Conservation (phyloP, 148 eudicot genomes). For the Chenopodium quinoa region DNA sequence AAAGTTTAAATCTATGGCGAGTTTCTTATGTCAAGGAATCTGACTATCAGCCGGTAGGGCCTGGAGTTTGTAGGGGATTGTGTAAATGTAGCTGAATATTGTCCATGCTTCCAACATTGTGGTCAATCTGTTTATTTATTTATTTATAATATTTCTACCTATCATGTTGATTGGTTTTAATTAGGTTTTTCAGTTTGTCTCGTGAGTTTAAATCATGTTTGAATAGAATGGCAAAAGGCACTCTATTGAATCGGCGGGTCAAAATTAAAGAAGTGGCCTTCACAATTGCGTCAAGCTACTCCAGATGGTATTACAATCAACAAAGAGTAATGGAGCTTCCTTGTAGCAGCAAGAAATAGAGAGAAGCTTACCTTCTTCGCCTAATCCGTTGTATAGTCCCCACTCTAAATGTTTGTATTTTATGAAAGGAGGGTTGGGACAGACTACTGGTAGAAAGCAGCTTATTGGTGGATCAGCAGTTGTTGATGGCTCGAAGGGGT, state of each 20-base stretch:
- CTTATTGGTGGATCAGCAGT: conserved; percentile 58
- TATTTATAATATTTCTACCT: neutral
- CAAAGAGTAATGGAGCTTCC: conserved; percentile 64
- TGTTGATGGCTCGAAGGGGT: conserved; percentile 70
- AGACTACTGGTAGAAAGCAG: conserved; percentile 60
- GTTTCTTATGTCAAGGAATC: too few relatives aligned
- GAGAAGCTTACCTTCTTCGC: conserved; percentile 72
- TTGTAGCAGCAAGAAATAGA: conserved; percentile 87
- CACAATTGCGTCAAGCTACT: conserved; percentile 72
- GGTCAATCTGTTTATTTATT: too few relatives aligned
- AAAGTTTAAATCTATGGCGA: too few relatives aligned
- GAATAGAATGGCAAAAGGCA: conserved; percentile 95
- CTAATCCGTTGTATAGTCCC: conserved; percentile 68
- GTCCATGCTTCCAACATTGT: too few relatives aligned
- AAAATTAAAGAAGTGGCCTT: conserved; percentile 88
- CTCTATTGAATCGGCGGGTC: conserved; percentile 85
- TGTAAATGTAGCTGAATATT: too few relatives aligned
- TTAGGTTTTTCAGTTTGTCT: too few relatives aligned
- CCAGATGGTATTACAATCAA: conserved; percentile 62
- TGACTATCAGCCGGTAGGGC: too few relatives aligned
- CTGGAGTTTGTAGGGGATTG: too few relatives aligned
- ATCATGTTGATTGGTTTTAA: neutral
- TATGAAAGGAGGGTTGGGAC: conserved; percentile 32
- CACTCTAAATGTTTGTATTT: conserved; percentile 68
- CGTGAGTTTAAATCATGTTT: conserved; percentile 10